A percentile compares a stretch with the other conserved stretches of the same genome.
phyloP scores from a whole-genome alignment of 805 yeast genomes.

The Candida broadrunensis region DNA sequence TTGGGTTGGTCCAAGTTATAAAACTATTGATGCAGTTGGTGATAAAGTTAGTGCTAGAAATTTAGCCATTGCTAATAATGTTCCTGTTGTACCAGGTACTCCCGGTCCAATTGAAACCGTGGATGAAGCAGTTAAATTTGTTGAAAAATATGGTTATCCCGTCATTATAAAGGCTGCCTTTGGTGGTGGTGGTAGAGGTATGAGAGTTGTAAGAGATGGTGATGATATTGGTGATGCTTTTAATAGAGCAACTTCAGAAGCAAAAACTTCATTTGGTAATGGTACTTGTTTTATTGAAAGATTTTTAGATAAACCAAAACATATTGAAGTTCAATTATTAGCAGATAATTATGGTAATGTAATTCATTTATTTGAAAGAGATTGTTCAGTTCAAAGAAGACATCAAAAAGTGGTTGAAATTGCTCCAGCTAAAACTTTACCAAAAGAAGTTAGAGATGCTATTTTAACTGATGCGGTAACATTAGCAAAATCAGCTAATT shows the following conservation, averaged over 20 bases:
- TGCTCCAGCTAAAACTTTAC: constrained; percentile 94
- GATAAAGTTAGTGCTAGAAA: constrained; percentile 94
- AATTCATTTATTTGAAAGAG: constrained; percentile 93
- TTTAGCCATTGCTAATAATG: constrained; percentile 75
- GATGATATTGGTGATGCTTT: constrained; percentile 91
- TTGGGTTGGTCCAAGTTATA: constrained; percentile 92
- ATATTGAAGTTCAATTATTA: constrained; percentile 93
- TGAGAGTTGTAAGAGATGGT: constrained; percentile 98
- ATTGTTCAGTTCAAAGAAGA: constrained; percentile 99
- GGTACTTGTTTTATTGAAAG: constrained; percentile 98
- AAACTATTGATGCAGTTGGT: constrained; percentile 91
- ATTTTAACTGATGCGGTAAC: constrained; percentile 93
- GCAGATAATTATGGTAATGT: constrained; percentile 95
- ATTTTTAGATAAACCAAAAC: constrained; percentile 92
- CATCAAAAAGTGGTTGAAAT: constrained; percentile 98
- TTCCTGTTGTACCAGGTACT: constrained; percentile 96
- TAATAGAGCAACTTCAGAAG: constrained; percentile 90
- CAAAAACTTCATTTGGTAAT: constrained; percentile 93
- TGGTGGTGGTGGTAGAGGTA: constrained; percentile 99
- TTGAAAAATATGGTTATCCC: constrained; percentile 83
- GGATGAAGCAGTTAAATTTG: constrained; percentile 77
- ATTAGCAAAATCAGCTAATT: constrained; percentile 83
- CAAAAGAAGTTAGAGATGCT: constrained; percentile 80
- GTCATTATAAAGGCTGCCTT: constrained; percentile 98
- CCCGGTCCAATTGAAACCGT: constrained; percentile 90